Conservation (phyloP, 257 asterid species). For the Leonotis leonurus region DNA sequence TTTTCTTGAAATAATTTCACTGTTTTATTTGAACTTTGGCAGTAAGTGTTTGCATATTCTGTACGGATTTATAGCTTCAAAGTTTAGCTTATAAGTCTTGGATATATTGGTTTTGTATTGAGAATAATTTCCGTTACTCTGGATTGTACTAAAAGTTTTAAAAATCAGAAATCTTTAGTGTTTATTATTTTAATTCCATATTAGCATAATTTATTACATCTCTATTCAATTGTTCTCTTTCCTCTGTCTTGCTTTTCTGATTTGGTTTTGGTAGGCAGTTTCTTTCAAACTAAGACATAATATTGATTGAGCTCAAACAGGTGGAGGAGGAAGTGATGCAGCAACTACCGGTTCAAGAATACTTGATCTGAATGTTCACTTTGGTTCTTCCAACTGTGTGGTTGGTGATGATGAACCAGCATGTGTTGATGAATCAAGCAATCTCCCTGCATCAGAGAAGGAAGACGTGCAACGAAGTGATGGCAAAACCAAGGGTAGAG, state of each 20-base stretch:
- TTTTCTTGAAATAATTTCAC: constrained; percentile 2
- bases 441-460: constrained; percentile 18
- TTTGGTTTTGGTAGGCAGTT: no score
- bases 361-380: constrained; percentile 51
- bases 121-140: neutral
- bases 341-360: constrained; percentile 18
- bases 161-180: neutral
- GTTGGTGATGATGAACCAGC: constrained; percentile 20
- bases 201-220: no score
- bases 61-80: neutral
- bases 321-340: constrained; percentile 22
- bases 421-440: constrained; percentile 22
- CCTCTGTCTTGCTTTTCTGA: no score
- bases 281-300: constrained; percentile 7
- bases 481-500: constrained; percentile 25
- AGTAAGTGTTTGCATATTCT: neutral
- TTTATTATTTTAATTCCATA: neutral
- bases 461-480: neutral
- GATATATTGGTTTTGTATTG: neutral
- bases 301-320: constrained; percentile 39
- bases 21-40: constrained; percentile 12
- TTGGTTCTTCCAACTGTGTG: constrained; percentile 22
- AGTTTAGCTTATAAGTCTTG: neutral
- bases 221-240: neutral
- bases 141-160: no score